phyloP scores from a whole-genome alignment of 2,329 filamentous ascomycete species.

The Fusarium sororula region DNA sequence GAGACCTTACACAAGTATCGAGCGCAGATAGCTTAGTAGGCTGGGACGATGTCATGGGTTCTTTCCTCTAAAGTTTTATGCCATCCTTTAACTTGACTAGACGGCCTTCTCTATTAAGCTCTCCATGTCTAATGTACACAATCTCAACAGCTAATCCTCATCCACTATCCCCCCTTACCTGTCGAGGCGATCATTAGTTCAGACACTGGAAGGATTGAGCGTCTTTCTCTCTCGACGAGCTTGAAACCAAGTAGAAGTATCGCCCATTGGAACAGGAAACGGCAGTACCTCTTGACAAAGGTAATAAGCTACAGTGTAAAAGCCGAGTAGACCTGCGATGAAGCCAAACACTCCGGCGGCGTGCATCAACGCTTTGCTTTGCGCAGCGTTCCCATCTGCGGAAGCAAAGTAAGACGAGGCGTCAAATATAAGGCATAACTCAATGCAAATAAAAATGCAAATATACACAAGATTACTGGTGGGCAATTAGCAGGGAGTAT shows the following conservation, averaged over 20 bases:
- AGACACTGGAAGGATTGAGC: not conserved
- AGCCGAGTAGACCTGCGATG: conserved; percentile 37
- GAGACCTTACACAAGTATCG: not conserved
- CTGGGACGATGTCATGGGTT: not conserved
- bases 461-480: conserved; percentile 39
- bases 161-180: not conserved
- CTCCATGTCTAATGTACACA: not conserved
- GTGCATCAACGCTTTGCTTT: conserved; percentile 20
- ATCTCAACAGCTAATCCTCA: not conserved
- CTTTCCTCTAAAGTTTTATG: too few relatives aligned
- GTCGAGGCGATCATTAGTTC: not conserved
- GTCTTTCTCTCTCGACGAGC: conserved; percentile 5
- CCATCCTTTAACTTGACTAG: not conserved
- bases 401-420: conserved; percentile 29
- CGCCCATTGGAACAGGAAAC: conserved; percentile 38
- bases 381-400: conserved; percentile 28
- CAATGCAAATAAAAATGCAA: conserved; percentile 32
- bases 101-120: not conserved
- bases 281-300: conserved; percentile 38
- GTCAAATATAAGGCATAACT: conserved; percentile 38
- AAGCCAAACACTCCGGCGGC: conserved; percentile 38
- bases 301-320: conserved; percentile 35
- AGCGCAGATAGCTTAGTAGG: not conserved
- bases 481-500: not conserved
- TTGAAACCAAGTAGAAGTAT: conserved; percentile 26